A percentile compares a stretch with the other conserved stretches of the same genome.
Conservation (phyloP, 2,329 filamentous ascomycete genomes). For the Fusarium foetens region DNA sequence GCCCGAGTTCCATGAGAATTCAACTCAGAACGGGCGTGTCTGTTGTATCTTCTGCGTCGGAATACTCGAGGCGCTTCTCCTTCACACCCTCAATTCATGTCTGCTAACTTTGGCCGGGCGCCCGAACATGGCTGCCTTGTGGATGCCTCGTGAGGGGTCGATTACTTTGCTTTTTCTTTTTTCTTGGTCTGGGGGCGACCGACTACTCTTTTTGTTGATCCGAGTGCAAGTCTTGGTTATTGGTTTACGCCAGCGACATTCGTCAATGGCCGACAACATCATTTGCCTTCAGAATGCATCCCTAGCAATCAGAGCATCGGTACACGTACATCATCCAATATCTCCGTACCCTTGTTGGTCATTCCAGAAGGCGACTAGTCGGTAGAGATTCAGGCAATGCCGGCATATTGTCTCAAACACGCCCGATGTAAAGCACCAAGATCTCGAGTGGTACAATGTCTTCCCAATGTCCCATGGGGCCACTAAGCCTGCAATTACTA, state of each 20-base stretch:
- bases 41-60: background rate
- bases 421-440: background rate
- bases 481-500: background rate
- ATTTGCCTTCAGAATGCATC: background rate
- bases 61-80: background rate
- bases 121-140: conserved; percentile 7
- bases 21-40: background rate
- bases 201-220: background rate
- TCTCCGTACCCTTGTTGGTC: background rate
- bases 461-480: background rate
- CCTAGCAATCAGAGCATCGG: background rate
- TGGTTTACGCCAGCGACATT: background rate
- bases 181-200: background rate
- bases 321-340: background rate
- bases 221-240: background rate
- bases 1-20: background rate
- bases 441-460: background rate
- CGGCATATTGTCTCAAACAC: background rate
- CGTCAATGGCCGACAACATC: background rate
- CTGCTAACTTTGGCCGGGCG: conserved; percentile 17
- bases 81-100: conserved; percentile 15
- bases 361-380: background rate
- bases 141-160: conserved; percentile 22
- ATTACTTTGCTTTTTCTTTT: background rate
- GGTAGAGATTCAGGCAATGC: background rate